Percentiles rank a stretch among this genome's conserved stretches.
These are phyloP conservation scores for Penicillium sp. DNA, from an alignment of 2,329 filamentous ascomycete species.

Conservation along the genomic window DNA sequence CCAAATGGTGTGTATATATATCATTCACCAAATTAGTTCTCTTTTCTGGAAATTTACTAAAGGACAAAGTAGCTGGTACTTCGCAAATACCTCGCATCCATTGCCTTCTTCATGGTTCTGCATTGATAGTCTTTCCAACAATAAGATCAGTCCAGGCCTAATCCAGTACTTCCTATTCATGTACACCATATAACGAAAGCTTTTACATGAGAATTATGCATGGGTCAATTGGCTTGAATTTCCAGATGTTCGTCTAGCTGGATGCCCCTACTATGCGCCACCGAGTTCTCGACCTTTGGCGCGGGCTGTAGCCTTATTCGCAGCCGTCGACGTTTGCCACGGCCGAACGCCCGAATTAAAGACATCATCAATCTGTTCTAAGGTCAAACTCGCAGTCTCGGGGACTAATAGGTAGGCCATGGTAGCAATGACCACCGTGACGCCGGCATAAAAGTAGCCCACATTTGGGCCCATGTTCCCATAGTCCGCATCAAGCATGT, in stretches of 20 bases:
- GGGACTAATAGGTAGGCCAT: constrained; percentile 25
- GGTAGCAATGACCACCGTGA: constrained; percentile 17
- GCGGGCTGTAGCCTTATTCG: constrained; percentile 16
- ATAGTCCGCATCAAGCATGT: constrained; percentile 25
- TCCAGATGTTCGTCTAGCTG: too few species aligned
- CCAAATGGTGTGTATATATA: constrained; percentile 11
- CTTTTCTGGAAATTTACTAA: too few species aligned
- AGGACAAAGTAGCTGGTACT: too few species aligned
- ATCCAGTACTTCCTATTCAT: too few species aligned
- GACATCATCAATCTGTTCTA: constrained; percentile 31
- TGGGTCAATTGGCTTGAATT: too few species aligned
- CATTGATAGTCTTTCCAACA: too few species aligned
- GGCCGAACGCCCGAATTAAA: constrained; percentile 21
- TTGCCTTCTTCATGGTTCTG: too few species aligned
- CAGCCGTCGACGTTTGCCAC: constrained; percentile 24
- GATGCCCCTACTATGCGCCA: too few species aligned
- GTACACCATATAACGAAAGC: too few species aligned
- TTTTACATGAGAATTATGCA: too few species aligned
- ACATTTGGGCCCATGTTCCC: constrained; percentile 30
- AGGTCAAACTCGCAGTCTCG: constrained; percentile 26
- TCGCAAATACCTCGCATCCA: too few species aligned
- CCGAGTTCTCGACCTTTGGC: constrained; percentile 1
- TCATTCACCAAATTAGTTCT: constrained; percentile 27
- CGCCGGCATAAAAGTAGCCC: constrained; percentile 30
- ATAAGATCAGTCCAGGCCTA: too few species aligned